These are phyloP conservation scores for Xylaria sp. DNA, from an alignment of 2,329 filamentous ascomycete species.

Conservation along the genomic window DNA sequence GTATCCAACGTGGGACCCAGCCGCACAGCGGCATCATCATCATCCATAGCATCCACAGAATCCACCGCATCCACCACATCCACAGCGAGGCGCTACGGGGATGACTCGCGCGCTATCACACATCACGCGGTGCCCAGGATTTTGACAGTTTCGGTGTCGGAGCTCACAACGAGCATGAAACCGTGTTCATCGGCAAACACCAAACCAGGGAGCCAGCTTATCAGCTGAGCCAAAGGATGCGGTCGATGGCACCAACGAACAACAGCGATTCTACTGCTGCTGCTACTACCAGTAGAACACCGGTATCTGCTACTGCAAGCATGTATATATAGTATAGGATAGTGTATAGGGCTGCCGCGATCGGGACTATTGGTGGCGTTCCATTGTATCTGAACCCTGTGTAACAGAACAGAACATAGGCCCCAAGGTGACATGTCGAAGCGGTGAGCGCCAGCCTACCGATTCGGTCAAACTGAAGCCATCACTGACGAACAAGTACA, in stretches of 20 bases:
- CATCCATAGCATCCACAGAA: no score
- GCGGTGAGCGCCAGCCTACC: constrained; percentile 23
- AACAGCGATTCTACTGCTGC: no score
- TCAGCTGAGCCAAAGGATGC: constrained; percentile 10
- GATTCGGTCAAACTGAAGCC: constrained; percentile 13
- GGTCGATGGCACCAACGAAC: not conserved
- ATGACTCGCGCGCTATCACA: constrained; percentile 33
- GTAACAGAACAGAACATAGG: constrained; percentile 19
- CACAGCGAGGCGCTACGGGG: constrained; percentile 29
- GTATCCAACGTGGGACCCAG: constrained; percentile 33
- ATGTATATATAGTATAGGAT: no score
- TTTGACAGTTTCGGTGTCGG: constrained; percentile 25
- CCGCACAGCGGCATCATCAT: constrained; percentile 30
- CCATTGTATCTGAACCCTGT: constrained; percentile 21
- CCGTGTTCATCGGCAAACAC: not conserved
- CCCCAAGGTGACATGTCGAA: constrained; percentile 14
- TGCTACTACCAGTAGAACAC: no score
- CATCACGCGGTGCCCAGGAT: constrained; percentile 27
- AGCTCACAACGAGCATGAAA: constrained; percentile 10
- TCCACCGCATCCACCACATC: no score
- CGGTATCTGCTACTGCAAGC: no score
- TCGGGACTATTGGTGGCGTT: constrained; percentile 18
- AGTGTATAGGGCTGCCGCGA: constrained; percentile 22
- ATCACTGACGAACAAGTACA: no score
- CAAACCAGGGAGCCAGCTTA: not conserved